A percentile compares a stretch with the other conserved stretches of the same genome.
These are phyloP conservation scores for Colletotrichum lentis DNA, from an alignment of 2,329 filamentous ascomycete genomes.

Conservation along the genomic window DNA sequence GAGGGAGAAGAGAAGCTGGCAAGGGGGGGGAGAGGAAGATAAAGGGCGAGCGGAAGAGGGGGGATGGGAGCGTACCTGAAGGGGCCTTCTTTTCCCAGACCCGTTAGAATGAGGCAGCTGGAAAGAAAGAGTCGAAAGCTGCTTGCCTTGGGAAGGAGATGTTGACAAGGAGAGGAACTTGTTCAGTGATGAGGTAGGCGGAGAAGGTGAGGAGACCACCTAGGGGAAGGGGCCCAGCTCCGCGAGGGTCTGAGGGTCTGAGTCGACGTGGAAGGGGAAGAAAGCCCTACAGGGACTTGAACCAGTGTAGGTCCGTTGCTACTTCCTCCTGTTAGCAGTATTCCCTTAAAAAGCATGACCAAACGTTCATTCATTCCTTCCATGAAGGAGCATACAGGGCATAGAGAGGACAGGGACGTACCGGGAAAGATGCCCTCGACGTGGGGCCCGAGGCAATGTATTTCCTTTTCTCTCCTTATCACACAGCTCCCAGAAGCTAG, in stretches of 20 bases:
- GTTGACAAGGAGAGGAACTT: slow-evolving; percentile 14
- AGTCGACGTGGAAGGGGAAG: neutral
- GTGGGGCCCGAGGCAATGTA: neutral
- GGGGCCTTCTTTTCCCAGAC: slow-evolving; percentile 21
- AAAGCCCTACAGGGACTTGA: slow-evolving; percentile 7
- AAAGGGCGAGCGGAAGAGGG: slow-evolving; percentile 39
- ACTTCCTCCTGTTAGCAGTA: slow-evolving; percentile 12
- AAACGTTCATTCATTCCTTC: neutral
- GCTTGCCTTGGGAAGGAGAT: slow-evolving; percentile 15
- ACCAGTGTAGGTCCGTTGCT: slow-evolving; percentile 8
- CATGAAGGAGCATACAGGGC: neutral
- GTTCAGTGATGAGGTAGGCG: slow-evolving; percentile 13
- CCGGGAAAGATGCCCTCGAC: neutral
- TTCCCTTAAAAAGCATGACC: neutral
- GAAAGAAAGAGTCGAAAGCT: slow-evolving; percentile 7
- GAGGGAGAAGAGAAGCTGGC: slow-evolving; percentile 42
- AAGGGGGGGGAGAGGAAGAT: slow-evolving; percentile 41
- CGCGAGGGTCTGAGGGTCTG: neutral
- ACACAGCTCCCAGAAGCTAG: neutral
- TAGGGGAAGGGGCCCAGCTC: neutral
- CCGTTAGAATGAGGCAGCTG: slow-evolving; percentile 1
- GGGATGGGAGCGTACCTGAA: slow-evolving; percentile 28
- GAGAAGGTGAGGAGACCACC: neutral
- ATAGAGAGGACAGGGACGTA: neutral
- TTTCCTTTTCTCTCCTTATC: neutral